Evolutionary conservation across 768 basidiomycete genomes (phyloP), one percentile per base, ranked within the genome.

Genomic region (Hericium erinaceus): DNA sequence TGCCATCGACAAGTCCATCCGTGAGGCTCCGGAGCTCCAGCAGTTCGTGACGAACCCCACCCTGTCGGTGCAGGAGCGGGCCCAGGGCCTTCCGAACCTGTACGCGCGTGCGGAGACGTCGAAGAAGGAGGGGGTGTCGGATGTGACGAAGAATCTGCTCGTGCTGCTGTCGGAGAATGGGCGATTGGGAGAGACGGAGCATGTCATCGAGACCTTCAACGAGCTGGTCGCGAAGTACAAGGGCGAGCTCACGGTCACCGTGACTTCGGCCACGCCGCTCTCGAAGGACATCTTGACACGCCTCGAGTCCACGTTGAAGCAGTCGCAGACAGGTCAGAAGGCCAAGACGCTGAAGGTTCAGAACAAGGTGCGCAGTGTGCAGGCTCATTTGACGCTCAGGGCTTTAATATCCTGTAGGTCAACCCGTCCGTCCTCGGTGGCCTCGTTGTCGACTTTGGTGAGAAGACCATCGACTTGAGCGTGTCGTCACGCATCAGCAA

Each of bases 381-480:
- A 33, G 18, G 26, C 20, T 54, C 24, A 9, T 52, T 28, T 16
- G 12, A 46, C 15, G 38, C 26, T 26, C 38, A 44, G 55, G 55
- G n/a, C 2, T 44, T 61, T 55, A 64, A 39, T 12, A 18, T 53
- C 54, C 37, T 46, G 13, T 59, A 95, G 93, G 89, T 98, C 67
- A 94, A 98, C 77, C 85, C 93, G 48, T 75, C 83, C n/a, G 77
- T 98, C 57, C 74, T 98, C 61, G 97, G 95, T 58, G 97, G 97
- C 53, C 72, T 98, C 58, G 80, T 98, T 60, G 87, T 99, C 52
- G 97, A 99, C 75, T 93, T 99, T 68, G 95, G 94, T 61, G 97
- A 98, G 78, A 95, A 95, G 79, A 93, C 92, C 55, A 89, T 99
- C 66, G 97, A 99, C 75, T 81, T 98, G 58, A 95, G 92, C 65